Evolutionary conservation across 179 eudicot species (phyloP).

Genomic region (Spergularia azorica): DNA sequence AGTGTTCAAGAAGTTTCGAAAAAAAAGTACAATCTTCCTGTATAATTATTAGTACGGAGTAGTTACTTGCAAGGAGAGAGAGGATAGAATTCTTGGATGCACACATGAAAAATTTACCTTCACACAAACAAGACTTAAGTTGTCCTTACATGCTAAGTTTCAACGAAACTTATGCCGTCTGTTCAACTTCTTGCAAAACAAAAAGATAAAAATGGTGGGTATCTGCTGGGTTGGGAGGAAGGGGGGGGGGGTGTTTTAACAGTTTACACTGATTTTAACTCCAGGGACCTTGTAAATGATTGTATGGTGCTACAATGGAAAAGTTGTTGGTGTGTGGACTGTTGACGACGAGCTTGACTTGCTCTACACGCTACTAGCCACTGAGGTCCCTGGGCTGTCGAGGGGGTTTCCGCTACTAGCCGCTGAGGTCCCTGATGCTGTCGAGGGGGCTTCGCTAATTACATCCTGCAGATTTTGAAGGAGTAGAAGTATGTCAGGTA

Average conservation of each 20-base stretch:
- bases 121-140: slow-evolving; percentile 3
- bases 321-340: background rate
- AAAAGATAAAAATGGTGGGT: background rate
- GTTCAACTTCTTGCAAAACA: background rate
- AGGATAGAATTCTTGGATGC: background rate
- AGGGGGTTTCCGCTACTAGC: slow-evolving; percentile 21
- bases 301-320: background rate
- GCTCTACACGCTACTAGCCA: slow-evolving; percentile 19
- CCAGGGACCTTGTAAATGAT: slow-evolving; percentile 1
- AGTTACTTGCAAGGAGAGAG: background rate
- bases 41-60: too few species aligned
- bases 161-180: background rate
- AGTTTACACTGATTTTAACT: background rate
- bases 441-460: slow-evolving; percentile 28
- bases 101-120: slow-evolving; percentile 19
- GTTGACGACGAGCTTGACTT: slow-evolving; percentile 20
- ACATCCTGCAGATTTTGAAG: slow-evolving; percentile 30
- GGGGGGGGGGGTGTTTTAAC: background rate
- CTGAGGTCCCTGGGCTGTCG: slow-evolving; percentile 22
- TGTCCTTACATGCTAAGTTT: background rate
- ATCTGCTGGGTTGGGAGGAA: background rate
- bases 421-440: slow-evolving; percentile 17
- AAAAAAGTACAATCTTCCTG: background rate
- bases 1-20: background rate
- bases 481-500: background rate